Evolutionary conservation across 805 yeast species (phyloP), one percentile per base, ranked within the genome.

Genomic region (Metschnikowia henanensis): DNA sequence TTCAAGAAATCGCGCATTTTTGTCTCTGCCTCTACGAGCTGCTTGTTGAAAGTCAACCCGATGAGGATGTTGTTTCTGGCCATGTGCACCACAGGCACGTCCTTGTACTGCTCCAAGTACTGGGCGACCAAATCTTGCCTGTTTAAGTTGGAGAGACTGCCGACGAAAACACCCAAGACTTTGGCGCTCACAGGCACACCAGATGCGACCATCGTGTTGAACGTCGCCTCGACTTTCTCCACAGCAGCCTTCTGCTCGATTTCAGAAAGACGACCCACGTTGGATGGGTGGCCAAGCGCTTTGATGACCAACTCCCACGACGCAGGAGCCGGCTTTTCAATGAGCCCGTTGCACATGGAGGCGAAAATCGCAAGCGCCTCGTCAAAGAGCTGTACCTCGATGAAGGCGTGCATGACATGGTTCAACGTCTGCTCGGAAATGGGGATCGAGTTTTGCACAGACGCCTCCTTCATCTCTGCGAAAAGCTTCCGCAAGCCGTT

Each of bases 251-350:
- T 60, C 35, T 61, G 68, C 45, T 62, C 63, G 5, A 53, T 52
- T 2, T 43, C 51, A 31, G 66, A 60, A 47, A 66, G 44, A 75
- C 38, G 41, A 3, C 42, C 41, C 13, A 66, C 52, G 28, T 57
- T 51, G 5, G 50, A 46, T 4, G 73, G 65, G 46, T 61, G 65
- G 7, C 73, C 69, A 56, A 75, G 71, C 0, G 84, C 70, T 39
- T 73, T 65, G 39, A 86, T 62, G 22, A 84, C 68, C 39, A 76
- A 70, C 40, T 82, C 81, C 89, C 89, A 86, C 1, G 80, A 60
- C 0, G 60, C 51, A n/a, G 71, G 52, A 4, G 73, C 60, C n/a
- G 80, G 80, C 20, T 50, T 56, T 12, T 20, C 29, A 15, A 70
- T 56, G 17, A 73, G 75, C 6, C 58, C 53, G 9, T 59, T 48